These are phyloP conservation scores for Neurospora sp. DNA, from an alignment of 495 filamentous ascomycete species.

Conservation along the genomic window DNA sequence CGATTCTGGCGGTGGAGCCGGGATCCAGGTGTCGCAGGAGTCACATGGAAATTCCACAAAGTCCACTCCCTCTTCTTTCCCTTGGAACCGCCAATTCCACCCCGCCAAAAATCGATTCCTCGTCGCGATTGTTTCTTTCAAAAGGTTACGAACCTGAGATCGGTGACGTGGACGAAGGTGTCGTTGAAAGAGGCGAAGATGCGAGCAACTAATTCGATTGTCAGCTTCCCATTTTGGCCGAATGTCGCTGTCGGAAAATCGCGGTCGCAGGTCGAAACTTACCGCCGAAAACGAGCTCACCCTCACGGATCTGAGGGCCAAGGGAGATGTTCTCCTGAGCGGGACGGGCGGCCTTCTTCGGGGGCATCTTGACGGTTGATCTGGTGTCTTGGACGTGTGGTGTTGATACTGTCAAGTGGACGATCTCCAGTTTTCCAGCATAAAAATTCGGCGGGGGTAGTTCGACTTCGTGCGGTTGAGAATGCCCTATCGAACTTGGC, in stretches of 20 bases:
- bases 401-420: conserved; percentile 13
- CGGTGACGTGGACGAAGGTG: conserved; percentile 98
- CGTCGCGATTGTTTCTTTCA: conserved; percentile 9
- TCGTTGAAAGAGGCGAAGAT: conserved; percentile 99
- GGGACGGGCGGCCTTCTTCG: conserved; percentile 70
- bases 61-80: conserved; percentile 1
- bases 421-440: conserved; percentile 6
- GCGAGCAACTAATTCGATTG: conserved; percentile 57
- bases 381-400: conserved; percentile 8
- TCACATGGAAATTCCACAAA: conserved; percentile 1
- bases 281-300: conserved; percentile 90
- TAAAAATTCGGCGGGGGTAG: conserved; percentile 18
- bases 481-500: conserved; percentile 20
- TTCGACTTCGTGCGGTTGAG: conserved; percentile 16
- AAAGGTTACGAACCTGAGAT: conserved; percentile 73
- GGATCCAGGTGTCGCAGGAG: conserved; percentile 10
- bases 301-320: conserved; percentile 63
- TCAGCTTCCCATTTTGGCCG: conserved; percentile 2
- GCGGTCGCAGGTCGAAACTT: neutral
- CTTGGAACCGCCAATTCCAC: neutral
- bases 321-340: conserved; percentile 96
- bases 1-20: conserved; percentile 12
- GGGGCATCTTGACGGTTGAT: conserved; percentile 54
- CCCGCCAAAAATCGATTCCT: neutral
- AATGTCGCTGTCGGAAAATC: neutral